Conservation (phyloP, 2,329 filamentous ascomycete species). For the Biscogniauxia mediterranea region DNA sequence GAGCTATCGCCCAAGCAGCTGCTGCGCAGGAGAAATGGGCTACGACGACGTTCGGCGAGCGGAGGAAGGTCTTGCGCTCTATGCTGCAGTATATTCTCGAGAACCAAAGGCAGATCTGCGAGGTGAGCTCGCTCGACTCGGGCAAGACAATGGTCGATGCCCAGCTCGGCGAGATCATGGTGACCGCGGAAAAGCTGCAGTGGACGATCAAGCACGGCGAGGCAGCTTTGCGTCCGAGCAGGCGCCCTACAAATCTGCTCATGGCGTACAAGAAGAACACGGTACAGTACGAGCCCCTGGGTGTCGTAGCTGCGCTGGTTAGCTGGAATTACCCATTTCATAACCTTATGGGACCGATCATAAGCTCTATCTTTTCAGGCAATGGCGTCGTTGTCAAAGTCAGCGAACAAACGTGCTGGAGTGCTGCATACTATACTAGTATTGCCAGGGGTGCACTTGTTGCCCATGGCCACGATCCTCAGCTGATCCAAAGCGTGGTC, state of each 20-base stretch:
- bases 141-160: slow-evolving; percentile 97
- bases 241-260: slow-evolving; percentile 81
- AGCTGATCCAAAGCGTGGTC: slow-evolving; percentile 78
- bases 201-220: slow-evolving; percentile 95
- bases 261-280: slow-evolving; percentile 95
- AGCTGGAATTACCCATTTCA: slow-evolving; percentile 99
- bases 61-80: slow-evolving; percentile 76
- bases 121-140: slow-evolving; percentile 83
- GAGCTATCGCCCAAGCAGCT: slow-evolving; percentile 69
- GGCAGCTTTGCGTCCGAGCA: slow-evolving; percentile 67
- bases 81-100: slow-evolving; percentile 82
- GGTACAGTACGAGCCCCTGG: slow-evolving; percentile 87
- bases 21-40: slow-evolving; percentile 77
- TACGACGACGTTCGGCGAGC: slow-evolving; percentile 71
- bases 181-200: slow-evolving; percentile 88
- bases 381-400: slow-evolving; percentile 92
- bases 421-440: slow-evolving; percentile 73
- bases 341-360: slow-evolving; percentile 88
- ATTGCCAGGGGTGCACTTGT: slow-evolving; percentile 77
- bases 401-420: slow-evolving; percentile 96
- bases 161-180: slow-evolving; percentile 88
- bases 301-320: slow-evolving; percentile 87
- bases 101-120: slow-evolving; percentile 84
- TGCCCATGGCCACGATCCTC: slow-evolving; percentile 78
- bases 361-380: slow-evolving; percentile 85